Evolutionary conservation across 805 yeast species (phyloP), one percentile per base, ranked within the genome.

Genomic region (Starmerella floricola): DNA sequence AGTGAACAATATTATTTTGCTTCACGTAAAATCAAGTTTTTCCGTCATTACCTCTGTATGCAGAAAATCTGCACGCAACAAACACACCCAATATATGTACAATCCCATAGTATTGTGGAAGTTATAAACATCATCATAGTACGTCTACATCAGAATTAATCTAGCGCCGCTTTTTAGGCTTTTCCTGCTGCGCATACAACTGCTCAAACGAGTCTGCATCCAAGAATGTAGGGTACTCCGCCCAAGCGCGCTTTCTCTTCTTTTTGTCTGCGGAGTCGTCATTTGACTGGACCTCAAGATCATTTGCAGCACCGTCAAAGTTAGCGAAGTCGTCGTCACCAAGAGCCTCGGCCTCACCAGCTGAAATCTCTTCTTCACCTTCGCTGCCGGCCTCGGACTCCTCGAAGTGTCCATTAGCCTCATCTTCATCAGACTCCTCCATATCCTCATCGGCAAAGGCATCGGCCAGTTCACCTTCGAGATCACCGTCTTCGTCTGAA

Each of bases 351-450:
- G 4, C 39, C 15, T 36, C 46, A 21, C 8, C 44, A 4, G n/a
- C n/a, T n/a, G n/a, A n/a, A 23, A 10, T 10, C 26, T 16, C 43
- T 8, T 63, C 71, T 37, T 76, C 82, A 39, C 74, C 81, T 23
- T 78, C 82, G 13, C 81, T 76, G 23, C 16, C 31, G n/a, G 11
- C 41, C 3, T 69, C 69, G 59, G 82, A 63, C 52, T 77, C 78
- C 56, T 82, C 68, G 21, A 88, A 78, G 58, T 85, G 86, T 47
- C 82, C 94, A 8, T 78, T 94, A 35, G 86, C 78, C 1, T n/a
- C 24, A 13, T 23, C 38, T 5, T 21, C 31, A 6, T 19, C 44
- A 95, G 96, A 65, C 37, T 33, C 78, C 58, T 17, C 36, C 17
- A 31, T 43, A 13, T 47, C 61, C 31, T 49, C 58, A 3, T 39